Base-by-base conservation (phyloP, 2,329 filamentous ascomycete species). In the Onygenales sp. region DNA sequence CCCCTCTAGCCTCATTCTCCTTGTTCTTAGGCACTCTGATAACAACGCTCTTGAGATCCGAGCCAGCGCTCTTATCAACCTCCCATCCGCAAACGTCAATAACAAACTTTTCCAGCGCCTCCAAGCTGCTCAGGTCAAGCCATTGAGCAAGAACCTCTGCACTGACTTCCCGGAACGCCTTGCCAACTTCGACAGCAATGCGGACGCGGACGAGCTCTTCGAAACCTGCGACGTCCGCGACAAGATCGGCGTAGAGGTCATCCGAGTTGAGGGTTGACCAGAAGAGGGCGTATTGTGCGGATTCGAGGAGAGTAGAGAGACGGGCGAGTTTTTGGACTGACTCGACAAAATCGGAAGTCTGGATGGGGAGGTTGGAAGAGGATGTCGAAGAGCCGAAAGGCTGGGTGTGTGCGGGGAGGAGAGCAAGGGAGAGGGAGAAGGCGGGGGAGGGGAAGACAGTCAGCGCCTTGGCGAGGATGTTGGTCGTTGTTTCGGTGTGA, bases 381-480 rank as follows among this genome's bases (percentile, higher is more conserved):
- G 68, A 67, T 44, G 67, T 68, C 55, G 76, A 78, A 36, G 77
- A 75, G 56, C 79, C 71, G 54, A 80, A 83, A 13, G 80, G 80
- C 60, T 90, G 82, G 59, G 87, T 81, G 69, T 91, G 84, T 46
- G 92, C 86, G 59, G 90, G 89, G 67, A 98, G 90, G 60, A 98
- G 88, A 68, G 95, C 88, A 57, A 98, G 85, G 65, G 87, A 87
- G 65, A 97, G 88, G 64, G 85, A 86, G 83, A 97, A 98, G 73
- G 97, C 91, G 44, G 93, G 84, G 17, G 88, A 91, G 59, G 93
- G 93, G 80, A 98, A 98, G 76, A 95, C 88, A 63, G 92, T 95
- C 70, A 98, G 85, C 62, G 91, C 82, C 80, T 97, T 98, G 79
- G 95, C 91, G 71, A 98, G 89, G 76, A 97, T 87, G 81, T 97